Base-by-base conservation (phyloP, 2,329 filamentous ascomycete species). In the Hymenoscyphus scutula region DNA sequence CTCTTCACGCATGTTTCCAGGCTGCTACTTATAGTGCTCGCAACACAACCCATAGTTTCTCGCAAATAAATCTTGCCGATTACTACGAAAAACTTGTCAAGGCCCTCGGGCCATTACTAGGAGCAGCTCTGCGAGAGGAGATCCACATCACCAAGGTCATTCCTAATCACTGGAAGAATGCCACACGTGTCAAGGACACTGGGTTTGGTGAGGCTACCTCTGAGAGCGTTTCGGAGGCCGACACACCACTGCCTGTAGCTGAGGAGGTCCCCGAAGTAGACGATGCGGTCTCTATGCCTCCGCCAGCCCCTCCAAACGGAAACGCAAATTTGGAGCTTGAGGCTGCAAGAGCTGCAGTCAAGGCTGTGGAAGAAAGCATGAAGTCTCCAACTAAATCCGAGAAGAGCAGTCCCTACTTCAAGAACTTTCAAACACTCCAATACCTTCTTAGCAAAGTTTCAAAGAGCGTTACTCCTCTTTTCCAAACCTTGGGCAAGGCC, bases 51-150 rank as follows among this genome's bases (percentile, higher is more conserved):
- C 83, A 86, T 32, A 83, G 89, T 11, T 90, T 97, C 70, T 86
- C 85, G 60, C 83, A 86, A 29, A 84, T 96, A 69, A 96, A 96
- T 72, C 83, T 96, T 25, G 91, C 88, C 34, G 94, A 98, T 74
- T 88, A 91, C 74, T 96, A 96, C 73, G 80, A 86, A 53, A 77
- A 81, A n/a, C 78, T 97, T 41, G 83, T 96, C 27, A 84, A 86
- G 65, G 86, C 87, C 29, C 82, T 98, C 37, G 92, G 92, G 3
- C 87, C 87, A 27, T 78, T 99, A 17, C 83, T 97, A 67, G 85
- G 90, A 51, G 88, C 89, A 59, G 90, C 92, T 63, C 82, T 96
- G n/a, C 89, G 88, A 75, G 94, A 99, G 75, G 90, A 96, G 67
- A 89, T 93, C 38, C 79, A 88, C 0, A 80, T 97, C 53, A 84